Percentiles rank a stretch among this genome's conserved stretches.
These are phyloP conservation scores for Oryza officinalis DNA, from an alignment of 176 grass and related monocot genomes.

Conservation along the genomic window DNA sequence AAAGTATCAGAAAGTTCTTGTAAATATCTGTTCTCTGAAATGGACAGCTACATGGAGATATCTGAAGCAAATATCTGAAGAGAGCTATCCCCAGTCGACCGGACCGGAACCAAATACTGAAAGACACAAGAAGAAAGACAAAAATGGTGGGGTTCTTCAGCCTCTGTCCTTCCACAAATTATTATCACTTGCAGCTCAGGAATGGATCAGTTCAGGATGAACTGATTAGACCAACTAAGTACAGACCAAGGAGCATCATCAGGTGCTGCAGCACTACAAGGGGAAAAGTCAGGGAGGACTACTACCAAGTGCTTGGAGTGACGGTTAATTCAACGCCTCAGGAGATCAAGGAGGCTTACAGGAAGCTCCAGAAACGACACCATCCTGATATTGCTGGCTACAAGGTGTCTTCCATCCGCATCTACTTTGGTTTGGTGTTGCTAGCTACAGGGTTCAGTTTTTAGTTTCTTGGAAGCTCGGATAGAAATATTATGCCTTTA, in stretches of 20 bases:
- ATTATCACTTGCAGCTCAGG: conserved; percentile 21
- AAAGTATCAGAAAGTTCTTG: conserved; percentile 3
- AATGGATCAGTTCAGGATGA: conserved; percentile 19
- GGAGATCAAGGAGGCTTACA: conserved; percentile 73
- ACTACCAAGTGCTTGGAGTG: conserved; percentile 59
- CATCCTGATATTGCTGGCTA: conserved; percentile 72
- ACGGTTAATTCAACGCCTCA: conserved; percentile 48
- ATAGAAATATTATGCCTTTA: background rate
- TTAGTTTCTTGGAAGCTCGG: background rate
- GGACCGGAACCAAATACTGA: background rate
- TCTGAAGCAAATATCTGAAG: background rate
- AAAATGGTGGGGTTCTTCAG: conserved; percentile 44
- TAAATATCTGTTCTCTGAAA: conserved; percentile 46
- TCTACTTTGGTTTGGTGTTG: conserved; percentile 9
- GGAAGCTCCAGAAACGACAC: conserved; percentile 77
- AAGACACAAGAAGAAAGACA: conserved; percentile 22
- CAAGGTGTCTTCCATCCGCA: conserved; percentile 34
- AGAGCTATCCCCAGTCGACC: conserved; percentile 17
- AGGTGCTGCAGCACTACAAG: conserved; percentile 53
- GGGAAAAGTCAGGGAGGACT: conserved; percentile 38
- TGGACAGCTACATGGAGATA: conserved; percentile 40
- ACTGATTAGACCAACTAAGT: conserved; percentile 15
- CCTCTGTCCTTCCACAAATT: conserved; percentile 12
- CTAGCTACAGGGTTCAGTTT: background rate
- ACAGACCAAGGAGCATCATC: conserved; percentile 32